phyloP scores from a whole-genome alignment of 2,329 filamentous ascomycete species.

The Didymosphaeria variabile region DNA sequence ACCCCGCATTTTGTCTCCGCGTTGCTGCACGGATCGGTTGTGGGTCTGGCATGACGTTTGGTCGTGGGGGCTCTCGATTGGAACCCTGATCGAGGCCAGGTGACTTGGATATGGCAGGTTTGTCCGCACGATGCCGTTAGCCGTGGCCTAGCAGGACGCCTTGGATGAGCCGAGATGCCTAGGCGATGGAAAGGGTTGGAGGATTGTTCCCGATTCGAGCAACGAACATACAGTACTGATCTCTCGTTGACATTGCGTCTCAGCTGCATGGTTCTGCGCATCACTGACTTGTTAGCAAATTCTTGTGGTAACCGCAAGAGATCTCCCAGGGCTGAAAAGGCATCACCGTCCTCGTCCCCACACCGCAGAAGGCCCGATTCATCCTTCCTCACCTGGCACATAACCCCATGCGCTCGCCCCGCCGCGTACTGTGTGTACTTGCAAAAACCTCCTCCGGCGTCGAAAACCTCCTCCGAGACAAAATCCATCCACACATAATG shows the following conservation, averaged over 20 bases:
- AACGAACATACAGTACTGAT: too few species aligned
- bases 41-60: not conserved
- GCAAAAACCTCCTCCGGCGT: conserved; percentile 7
- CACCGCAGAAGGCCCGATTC: conserved; percentile 33
- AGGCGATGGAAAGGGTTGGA: too few species aligned
- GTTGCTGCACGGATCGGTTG: not conserved
- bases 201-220: too few species aligned
- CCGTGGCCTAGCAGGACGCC: not conserved
- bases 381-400: not conserved
- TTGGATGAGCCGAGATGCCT: too few species aligned
- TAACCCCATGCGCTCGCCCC: not conserved
- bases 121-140: not conserved
- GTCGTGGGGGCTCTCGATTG: not conserved
- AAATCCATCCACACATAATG: not conserved
- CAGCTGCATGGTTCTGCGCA: too few species aligned
- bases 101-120: not conserved
- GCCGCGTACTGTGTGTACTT: not conserved
- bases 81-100: not conserved
- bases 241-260: too few species aligned
- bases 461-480: conserved; percentile 17
- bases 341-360: not conserved
- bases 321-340: too few species aligned
- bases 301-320: too few species aligned
- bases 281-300: too few species aligned
- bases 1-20: conserved; percentile 13